Evolutionary conservation across 306 rosid species (phyloP).

Genomic region (Dryas drummondii): DNA sequence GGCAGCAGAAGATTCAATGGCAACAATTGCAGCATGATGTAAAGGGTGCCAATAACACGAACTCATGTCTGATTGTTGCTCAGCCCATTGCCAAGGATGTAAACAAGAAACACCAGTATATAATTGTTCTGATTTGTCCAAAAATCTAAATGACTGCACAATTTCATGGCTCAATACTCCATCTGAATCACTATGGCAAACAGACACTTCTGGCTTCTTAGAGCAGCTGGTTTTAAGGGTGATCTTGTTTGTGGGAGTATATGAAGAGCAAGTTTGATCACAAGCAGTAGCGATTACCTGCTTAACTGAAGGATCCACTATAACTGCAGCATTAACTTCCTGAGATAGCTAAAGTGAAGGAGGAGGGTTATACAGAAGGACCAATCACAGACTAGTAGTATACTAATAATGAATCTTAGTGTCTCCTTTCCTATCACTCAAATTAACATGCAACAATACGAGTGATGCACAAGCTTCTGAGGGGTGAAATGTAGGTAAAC

Average conservation of each 20-base stretch:
- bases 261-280: conserved; percentile 57
- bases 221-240: conserved; percentile 28
- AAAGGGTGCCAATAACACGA: conserved; percentile 67
- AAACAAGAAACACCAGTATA: conserved; percentile 40
- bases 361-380: not conserved
- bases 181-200: conserved; percentile 29
- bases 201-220: conserved; percentile 27
- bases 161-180: conserved; percentile 30
- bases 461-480: not conserved
- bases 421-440: not conserved
- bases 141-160: conserved; percentile 12
- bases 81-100: conserved; percentile 70
- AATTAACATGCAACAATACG: not conserved
- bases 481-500: not conserved
- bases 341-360: conserved; percentile 26
- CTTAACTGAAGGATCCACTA: conserved; percentile 81
- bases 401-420: no score
- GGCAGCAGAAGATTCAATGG: not conserved
- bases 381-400: not conserved
- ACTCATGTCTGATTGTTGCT: conserved; percentile 39
- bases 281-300: conserved; percentile 63
- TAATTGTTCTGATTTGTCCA: conserved; percentile 14
- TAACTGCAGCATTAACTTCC: conserved; percentile 86
- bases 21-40: conserved; percentile 79
- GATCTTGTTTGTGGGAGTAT: conserved; percentile 30